Evolutionary conservation across 306 rosid genomes (phyloP).

Genomic region (Cucumis hystrix): DNA sequence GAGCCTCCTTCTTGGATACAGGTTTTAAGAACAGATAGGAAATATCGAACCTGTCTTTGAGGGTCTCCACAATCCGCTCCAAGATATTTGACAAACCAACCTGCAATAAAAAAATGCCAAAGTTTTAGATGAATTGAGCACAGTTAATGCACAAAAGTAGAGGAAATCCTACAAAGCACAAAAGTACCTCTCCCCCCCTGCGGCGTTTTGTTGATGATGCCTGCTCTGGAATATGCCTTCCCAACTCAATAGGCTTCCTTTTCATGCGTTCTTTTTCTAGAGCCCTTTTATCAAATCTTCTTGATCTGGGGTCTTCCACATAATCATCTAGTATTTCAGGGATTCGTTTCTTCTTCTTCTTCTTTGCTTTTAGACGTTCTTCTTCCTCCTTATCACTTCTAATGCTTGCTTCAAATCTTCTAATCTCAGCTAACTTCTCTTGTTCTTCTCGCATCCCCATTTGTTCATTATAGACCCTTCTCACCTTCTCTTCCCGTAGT

Average conservation of each 20-base stretch:
- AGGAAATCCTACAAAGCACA: constrained; percentile 8
- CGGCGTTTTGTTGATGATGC: constrained; percentile 61
- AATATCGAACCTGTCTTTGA: constrained; percentile 52
- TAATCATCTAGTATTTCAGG: constrained; percentile 46
- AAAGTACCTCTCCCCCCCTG: constrained; percentile 91
- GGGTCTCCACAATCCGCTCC: constrained; percentile 69
- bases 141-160: background rate
- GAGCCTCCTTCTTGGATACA: constrained; percentile 83
- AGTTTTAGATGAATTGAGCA: background rate
- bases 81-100: constrained; percentile 95
- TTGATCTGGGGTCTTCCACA: constrained; percentile 51
- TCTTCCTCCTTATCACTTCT: constrained; percentile 90
- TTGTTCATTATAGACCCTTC: constrained; percentile 55
- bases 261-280: constrained; percentile 59
- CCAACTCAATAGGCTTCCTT: constrained; percentile 56
- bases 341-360: constrained; percentile 45
- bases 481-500: constrained; percentile 40
- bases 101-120: constrained; percentile 11
- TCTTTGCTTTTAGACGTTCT: constrained; percentile 69
- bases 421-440: constrained; percentile 51
- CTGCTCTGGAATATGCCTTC: constrained; percentile 40
- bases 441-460: constrained; percentile 52
- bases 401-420: constrained; percentile 56
- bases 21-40: constrained; percentile 72
- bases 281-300: constrained; percentile 60